These are phyloP conservation scores for Pochonia chlamydosporia DNA, from an alignment of 2,329 filamentous ascomycete species.

Conservation along the genomic window DNA sequence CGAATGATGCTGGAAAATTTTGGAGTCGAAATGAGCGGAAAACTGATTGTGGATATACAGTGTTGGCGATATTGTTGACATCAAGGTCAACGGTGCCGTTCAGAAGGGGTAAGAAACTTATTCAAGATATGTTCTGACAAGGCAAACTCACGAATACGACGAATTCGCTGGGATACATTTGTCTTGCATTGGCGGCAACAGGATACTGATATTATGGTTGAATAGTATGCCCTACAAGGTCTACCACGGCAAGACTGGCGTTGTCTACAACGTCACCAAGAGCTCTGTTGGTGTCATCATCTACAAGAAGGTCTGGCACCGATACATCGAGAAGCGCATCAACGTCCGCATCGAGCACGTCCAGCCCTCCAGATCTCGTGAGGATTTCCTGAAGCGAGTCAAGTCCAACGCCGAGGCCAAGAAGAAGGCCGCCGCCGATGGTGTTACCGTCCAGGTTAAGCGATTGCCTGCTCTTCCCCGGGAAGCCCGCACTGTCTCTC, in stretches of 20 bases:
- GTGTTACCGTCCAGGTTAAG: slow-evolving; percentile 87
- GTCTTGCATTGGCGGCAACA: neutral
- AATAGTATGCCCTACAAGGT: slow-evolving; percentile 96
- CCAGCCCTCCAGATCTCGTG: slow-evolving; percentile 85
- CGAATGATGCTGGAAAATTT: neutral
- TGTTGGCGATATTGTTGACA: slow-evolving; percentile 98
- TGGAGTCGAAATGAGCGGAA: neutral
- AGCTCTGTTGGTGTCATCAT: slow-evolving; percentile 96
- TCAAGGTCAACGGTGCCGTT: slow-evolving; percentile 96
- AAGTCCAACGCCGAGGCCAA: slow-evolving; percentile 93
- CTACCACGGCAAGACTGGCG: slow-evolving; percentile 98
- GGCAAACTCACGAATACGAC: neutral
- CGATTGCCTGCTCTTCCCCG: slow-evolving; percentile 77
- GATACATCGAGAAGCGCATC: slow-evolving; percentile 99
- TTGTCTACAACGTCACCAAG: slow-evolving; percentile 99
- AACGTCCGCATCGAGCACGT: slow-evolving; percentile 99
- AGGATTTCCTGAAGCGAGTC: slow-evolving; percentile 93
- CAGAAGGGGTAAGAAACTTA: slow-evolving; percentile 77
- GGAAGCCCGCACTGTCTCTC: slow-evolving; percentile 71
- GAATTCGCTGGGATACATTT: neutral
- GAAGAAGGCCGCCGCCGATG: slow-evolving; percentile 87
- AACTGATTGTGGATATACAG: slow-evolving; percentile 45
- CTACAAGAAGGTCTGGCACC: slow-evolving; percentile 99
- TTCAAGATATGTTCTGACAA: neutral
- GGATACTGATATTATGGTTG: slow-evolving; percentile 27